Conservation (phyloP, 73 alveolate genomes). For the Paramecium primaurelia region DNA sequence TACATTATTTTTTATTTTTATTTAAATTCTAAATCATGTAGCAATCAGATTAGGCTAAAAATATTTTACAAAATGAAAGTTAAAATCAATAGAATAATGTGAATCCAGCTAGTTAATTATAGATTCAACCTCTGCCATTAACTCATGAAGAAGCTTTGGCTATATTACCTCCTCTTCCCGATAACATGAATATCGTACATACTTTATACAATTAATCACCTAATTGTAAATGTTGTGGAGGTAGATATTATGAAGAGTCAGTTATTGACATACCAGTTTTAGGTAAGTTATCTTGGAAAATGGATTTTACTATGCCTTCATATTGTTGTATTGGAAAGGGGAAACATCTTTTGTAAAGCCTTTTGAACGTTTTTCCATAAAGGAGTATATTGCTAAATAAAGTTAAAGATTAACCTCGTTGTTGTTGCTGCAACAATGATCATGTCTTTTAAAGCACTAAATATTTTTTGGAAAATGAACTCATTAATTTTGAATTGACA, state of each 20-base stretch:
- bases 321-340: background rate
- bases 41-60: background rate
- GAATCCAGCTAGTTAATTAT: too few species aligned
- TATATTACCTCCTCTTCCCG: background rate
- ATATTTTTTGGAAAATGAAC: background rate
- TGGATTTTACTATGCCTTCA: background rate
- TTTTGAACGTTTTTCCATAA: background rate
- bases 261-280: background rate
- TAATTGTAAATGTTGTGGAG: background rate
- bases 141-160: background rate
- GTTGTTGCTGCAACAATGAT: background rate
- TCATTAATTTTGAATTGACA: background rate
- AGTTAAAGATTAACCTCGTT: background rate
- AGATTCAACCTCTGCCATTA: background rate
- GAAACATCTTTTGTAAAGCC: background rate
- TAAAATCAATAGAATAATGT: background rate
- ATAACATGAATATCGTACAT: background rate
- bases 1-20: background rate
- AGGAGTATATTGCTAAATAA: background rate
- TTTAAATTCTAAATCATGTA: background rate
- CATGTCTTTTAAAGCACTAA: background rate
- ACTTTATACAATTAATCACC: background rate
- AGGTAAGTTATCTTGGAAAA: background rate
- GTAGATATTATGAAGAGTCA: background rate
- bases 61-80: background rate